phyloP scores from a whole-genome alignment of 805 yeast species.

The Pichia ethanolica region DNA sequence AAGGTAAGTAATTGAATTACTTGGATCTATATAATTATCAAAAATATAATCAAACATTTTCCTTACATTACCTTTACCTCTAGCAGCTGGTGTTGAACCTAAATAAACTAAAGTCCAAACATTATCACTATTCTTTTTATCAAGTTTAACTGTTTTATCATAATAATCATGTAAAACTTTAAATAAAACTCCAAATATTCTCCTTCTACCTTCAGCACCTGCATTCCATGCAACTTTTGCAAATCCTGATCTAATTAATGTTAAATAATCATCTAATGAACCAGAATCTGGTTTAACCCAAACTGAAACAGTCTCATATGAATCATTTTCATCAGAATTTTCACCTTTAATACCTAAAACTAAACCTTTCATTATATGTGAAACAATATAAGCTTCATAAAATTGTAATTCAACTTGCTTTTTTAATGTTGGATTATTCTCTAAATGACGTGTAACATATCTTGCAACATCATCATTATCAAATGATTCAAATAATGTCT shows the following conservation, averaged over 20 bases:
- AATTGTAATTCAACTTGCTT: conserved; percentile 32
- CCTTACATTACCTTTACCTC: conserved; percentile 52
- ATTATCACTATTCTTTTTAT: conserved; percentile 24
- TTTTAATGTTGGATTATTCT: conserved; percentile 25
- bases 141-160: conserved; percentile 36
- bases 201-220: conserved; percentile 40
- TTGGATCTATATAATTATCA: conserved; percentile 36
- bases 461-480: conserved; percentile 30
- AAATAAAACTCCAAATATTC: conserved; percentile 44
- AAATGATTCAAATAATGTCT: conserved; percentile 28
- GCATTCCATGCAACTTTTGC: conserved; percentile 42
- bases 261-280: conserved; percentile 39
- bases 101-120: conserved; percentile 28
- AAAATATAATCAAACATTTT: conserved; percentile 43
- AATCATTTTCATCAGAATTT: conserved; percentile 21
- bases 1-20: conserved; percentile 36
- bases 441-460: conserved; percentile 27
- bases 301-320: conserved; percentile 47
- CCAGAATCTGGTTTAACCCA: conserved; percentile 44
- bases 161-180: conserved; percentile 43
- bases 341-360: conserved; percentile 44
- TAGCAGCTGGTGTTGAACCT: conserved; percentile 34
- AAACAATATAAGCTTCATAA: conserved; percentile 44
- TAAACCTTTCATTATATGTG: conserved; percentile 44
- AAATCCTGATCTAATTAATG: conserved; percentile 46